These are phyloP conservation scores for Trametes pubescens DNA, from an alignment of 1,284 basidiomycete genomes.

Conservation along the genomic window DNA sequence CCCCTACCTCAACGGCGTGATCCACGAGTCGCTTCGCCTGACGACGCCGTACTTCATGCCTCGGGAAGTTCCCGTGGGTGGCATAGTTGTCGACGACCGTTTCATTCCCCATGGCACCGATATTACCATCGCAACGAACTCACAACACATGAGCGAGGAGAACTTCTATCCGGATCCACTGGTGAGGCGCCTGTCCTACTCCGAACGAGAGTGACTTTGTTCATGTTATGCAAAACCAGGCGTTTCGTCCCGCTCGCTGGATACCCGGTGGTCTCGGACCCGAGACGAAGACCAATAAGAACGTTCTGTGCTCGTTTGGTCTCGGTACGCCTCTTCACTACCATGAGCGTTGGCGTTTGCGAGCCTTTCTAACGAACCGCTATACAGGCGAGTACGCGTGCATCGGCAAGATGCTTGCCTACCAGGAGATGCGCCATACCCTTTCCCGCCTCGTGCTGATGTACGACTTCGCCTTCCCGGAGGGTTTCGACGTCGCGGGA, in stretches of 20 bases:
- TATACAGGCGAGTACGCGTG: slow-evolving; percentile 12
- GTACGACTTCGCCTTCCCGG: slow-evolving; percentile 5
- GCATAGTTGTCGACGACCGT: slow-evolving; percentile 26
- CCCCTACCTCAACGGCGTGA: slow-evolving; percentile 39
- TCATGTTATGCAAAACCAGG: slow-evolving; percentile 4
- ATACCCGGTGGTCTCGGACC: slow-evolving; percentile 28
- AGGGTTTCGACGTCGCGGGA: slow-evolving; percentile 3
- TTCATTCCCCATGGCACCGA: slow-evolving; percentile 40
- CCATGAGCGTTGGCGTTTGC: neutral
- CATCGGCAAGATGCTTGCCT: slow-evolving; percentile 10
- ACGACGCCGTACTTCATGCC: slow-evolving; percentile 38
- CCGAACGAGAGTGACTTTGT: neutral
- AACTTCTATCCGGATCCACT: slow-evolving; percentile 40
- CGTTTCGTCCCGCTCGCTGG: slow-evolving; percentile 40
- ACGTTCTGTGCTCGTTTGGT: slow-evolving; percentile 34
- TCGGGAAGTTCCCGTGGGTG: slow-evolving; percentile 34
- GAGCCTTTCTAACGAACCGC: neutral
- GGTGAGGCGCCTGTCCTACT: neutral
- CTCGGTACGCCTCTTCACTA: slow-evolving; percentile 22
- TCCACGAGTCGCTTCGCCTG: slow-evolving; percentile 39
- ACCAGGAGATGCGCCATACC: slow-evolving; percentile 5
- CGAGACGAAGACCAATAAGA: slow-evolving; percentile 22
- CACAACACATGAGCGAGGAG: slow-evolving; percentile 33
- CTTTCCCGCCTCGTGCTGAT: slow-evolving; percentile 1
- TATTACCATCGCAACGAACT: slow-evolving; percentile 37